A percentile compares a stretch with the other conserved stretches of the same genome.
Evolutionary conservation across 257 asterid species (phyloP).

Genomic region (Solanum sejunctum): DNA sequence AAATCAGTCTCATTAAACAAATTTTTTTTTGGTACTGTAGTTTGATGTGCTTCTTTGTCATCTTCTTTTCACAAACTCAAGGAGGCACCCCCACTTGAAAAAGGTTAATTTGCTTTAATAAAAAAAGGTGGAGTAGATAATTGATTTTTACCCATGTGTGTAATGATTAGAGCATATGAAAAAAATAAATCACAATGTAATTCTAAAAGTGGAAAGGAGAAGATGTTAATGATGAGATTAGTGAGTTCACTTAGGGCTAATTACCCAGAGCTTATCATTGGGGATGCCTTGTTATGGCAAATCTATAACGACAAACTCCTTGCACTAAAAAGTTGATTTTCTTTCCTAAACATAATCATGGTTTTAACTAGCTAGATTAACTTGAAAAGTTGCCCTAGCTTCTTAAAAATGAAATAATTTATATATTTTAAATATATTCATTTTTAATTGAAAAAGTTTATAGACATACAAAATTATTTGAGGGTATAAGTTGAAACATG

Average conservation of each 20-base stretch:
- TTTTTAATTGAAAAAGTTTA: background rate
- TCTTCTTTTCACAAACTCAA: background rate
- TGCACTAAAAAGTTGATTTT: background rate
- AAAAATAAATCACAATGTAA: background rate
- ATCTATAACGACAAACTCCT: background rate
- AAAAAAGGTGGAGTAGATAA: background rate
- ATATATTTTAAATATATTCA: background rate
- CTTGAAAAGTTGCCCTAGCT: background rate
- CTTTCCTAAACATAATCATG: background rate
- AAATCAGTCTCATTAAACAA: background rate
- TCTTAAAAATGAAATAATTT: background rate
- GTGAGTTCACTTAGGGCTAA: background rate
- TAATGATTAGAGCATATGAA: constrained; percentile 6
- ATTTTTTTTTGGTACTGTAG: background rate
- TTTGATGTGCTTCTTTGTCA: background rate
- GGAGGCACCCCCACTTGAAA: background rate
- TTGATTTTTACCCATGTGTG: background rate
- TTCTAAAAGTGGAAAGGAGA: background rate
- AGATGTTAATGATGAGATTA: background rate
- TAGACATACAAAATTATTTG: background rate
- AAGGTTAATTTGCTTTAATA: background rate
- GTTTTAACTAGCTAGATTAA: background rate
- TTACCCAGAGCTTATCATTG: background rate
- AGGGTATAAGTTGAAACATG: background rate
- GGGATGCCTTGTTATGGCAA: background rate